Conservation (phyloP, 257 asterid species). For the Lycium ferocissimum region DNA sequence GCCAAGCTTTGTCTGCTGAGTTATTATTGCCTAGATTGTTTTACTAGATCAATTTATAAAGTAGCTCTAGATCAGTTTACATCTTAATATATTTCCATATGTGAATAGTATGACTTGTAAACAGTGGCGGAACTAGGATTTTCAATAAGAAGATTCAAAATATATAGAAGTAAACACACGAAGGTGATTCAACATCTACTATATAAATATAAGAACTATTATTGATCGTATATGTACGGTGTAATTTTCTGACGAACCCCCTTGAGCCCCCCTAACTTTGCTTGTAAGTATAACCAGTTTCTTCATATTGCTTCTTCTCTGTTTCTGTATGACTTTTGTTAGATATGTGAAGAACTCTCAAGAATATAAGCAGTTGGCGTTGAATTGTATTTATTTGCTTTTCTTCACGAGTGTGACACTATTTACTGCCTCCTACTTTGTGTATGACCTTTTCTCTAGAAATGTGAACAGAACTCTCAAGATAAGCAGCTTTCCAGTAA, state of each 20-base stretch:
- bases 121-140: neutral
- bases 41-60: too few relatives aligned
- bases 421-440: constrained; percentile 3
- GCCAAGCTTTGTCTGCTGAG: too few relatives aligned
- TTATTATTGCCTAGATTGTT: too few relatives aligned
- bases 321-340: neutral
- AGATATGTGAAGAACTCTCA: constrained; percentile 13
- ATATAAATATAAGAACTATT: too few relatives aligned
- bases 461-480: constrained; percentile 12
- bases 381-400: neutral
- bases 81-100: too few relatives aligned
- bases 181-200: too few relatives aligned
- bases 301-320: neutral
- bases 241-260: neutral
- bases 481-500: neutral
- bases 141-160: neutral
- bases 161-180: too few relatives aligned
- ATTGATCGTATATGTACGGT: too few relatives aligned
- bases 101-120: too few relatives aligned
- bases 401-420: neutral
- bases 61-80: too few relatives aligned
- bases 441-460: neutral
- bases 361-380: constrained; percentile 11
- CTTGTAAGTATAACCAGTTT: neutral
- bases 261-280: too few relatives aligned